Base-by-base conservation (phyloP, 495 filamentous ascomycete genomes). In the Penicillium egyptiacum region DNA sequence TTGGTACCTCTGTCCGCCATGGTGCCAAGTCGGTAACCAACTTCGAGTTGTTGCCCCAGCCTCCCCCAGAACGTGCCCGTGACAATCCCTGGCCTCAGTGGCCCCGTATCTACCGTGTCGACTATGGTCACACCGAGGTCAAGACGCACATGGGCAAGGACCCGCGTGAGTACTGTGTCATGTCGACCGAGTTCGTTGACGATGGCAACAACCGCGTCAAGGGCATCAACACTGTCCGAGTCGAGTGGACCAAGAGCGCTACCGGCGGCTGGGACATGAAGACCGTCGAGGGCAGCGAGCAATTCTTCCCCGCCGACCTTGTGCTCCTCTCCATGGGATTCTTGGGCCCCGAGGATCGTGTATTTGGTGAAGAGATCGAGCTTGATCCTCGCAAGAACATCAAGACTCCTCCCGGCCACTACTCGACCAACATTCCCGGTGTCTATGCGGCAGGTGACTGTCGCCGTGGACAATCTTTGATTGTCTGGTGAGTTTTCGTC, bases 11-110 rank as follows among this genome's bases (percentile, higher is more conserved):
- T 5, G 91, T 99, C 61, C 95, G 94, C 49, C 94, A 99, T 70
- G 94, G 94, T 53, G 94, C 94, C 62, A 96, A 94, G 74, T 95
- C 89, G 3, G 91, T 99, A 56, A 88, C 87, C 72, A 99, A 99
- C 83, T 98, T 99, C 64, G 94, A 99, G 79, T 81, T 99, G 25
- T 85, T 99, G 40, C 94, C 94, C 25, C 91, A 97, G 71, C 94
- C 95, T 63, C 93, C 92, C 10, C 85, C 89, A 62, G 89, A 96
- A 81, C 92, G 94, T 71, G 92, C 91, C 56, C 85, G 88, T 58
- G 94, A 98, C 75, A 99, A 99, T 81, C 94, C 94, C 48, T 99
- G 94, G 94, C 94, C 94, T 1, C 95, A 98, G 76, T 99, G 94
- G 94, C 94, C 94, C 22, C 90, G 93, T 66, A 94, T 99, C 74